Evolutionary conservation across 768 basidiomycete species (phyloP).

Genomic region (Lactifluus volemus): DNA sequence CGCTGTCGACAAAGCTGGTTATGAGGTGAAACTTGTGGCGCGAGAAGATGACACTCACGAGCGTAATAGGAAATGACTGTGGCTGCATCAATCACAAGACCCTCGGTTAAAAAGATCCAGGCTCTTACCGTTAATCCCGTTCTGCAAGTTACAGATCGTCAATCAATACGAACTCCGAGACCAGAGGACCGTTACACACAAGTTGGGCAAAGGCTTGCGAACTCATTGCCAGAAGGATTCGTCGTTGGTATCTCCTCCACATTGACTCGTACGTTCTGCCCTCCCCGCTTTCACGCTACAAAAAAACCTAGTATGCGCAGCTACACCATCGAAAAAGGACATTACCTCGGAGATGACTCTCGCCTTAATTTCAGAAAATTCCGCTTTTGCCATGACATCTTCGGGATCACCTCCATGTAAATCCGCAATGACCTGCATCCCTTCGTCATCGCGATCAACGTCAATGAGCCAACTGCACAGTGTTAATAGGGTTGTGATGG

Average conservation of each 20-base stretch:
- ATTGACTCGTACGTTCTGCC: conserved; percentile 68
- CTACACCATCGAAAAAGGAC: not conserved
- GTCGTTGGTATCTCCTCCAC: conserved; percentile 81
- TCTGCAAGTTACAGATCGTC: conserved; percentile 36
- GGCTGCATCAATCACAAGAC: not conserved
- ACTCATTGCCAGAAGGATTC: conserved; percentile 90
- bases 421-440: conserved; percentile 80
- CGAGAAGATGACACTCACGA: conserved; percentile 43
- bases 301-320: not conserved
- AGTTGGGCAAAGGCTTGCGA: conserved; percentile 94
- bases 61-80: conserved; percentile 91
- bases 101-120: conserved; percentile 1
- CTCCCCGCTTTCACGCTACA: conserved; percentile 66
- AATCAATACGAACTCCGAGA: not conserved
- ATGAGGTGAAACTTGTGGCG: conserved; percentile 3
- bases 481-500: not conserved
- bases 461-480: conserved; percentile 77
- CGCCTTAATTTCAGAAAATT: conserved; percentile 86
- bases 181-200: conserved; percentile 37
- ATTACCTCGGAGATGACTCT: conserved; percentile 61
- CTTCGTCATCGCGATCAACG: conserved; percentile 71
- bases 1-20: conserved; percentile 34
- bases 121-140: conserved; percentile 81
- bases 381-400: conserved; percentile 60
- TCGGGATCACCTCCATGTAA: conserved; percentile 76